Evolutionary conservation across 352 stramenopile species (phyloP).

Genomic region (Phytophthora podocarpi): DNA sequence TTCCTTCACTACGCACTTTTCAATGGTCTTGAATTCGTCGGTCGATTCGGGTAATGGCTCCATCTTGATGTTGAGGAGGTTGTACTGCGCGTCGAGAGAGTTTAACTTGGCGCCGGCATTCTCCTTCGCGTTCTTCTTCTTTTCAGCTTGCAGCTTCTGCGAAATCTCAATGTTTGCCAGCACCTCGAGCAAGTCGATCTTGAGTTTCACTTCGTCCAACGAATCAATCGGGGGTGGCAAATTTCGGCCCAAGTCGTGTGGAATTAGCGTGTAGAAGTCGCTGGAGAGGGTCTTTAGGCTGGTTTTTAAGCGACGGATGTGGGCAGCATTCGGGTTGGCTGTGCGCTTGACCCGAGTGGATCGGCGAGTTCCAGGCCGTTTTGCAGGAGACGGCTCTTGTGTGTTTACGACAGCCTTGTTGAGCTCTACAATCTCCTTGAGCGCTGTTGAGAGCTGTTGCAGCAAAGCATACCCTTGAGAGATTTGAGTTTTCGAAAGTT

Average conservation of each 20-base stretch:
- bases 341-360: slow-evolving; percentile 32
- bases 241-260: slow-evolving; percentile 66
- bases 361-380: slow-evolving; percentile 24
- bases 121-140: slow-evolving; percentile 45
- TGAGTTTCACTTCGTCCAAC: slow-evolving; percentile 65
- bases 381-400: neutral
- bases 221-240: slow-evolving; percentile 64
- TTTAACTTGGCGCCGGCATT: slow-evolving; percentile 36
- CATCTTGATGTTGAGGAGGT: slow-evolving; percentile 60
- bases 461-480: slow-evolving; percentile 64
- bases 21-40: slow-evolving; percentile 59
- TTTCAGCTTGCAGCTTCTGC: slow-evolving; percentile 58
- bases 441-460: slow-evolving; percentile 50
- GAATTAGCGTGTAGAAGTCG: slow-evolving; percentile 77
- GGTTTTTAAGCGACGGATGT: slow-evolving; percentile 48
- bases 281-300: slow-evolving; percentile 63
- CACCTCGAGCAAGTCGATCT: slow-evolving; percentile 73
- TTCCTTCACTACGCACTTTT: slow-evolving; percentile 31
- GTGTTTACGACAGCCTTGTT: slow-evolving; percentile 19
- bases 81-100: slow-evolving; percentile 67
- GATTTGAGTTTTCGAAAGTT: slow-evolving; percentile 66
- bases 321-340: slow-evolving; percentile 28
- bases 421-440: slow-evolving; percentile 53
- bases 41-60: slow-evolving; percentile 39
- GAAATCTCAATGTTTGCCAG: slow-evolving; percentile 72